Evolutionary conservation across 163 green algal genomes (phyloP).

Genomic region (Scenedesmus sp.): DNA sequence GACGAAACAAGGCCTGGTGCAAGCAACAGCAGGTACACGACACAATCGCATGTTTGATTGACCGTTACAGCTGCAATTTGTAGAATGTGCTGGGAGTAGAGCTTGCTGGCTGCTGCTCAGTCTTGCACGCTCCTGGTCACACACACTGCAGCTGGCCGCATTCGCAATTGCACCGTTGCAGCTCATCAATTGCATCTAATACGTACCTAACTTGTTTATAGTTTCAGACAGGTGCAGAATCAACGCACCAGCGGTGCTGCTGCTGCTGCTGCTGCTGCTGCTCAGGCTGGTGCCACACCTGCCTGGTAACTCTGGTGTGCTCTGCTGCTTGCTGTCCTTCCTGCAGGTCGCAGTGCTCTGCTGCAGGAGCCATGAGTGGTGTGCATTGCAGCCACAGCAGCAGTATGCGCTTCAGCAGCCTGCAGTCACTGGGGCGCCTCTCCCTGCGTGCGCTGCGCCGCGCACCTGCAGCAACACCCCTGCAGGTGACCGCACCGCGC

Average conservation of each 20-base stretch:
- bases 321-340: not conserved
- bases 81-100: not conserved
- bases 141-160: not conserved
- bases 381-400: conserved; percentile 15
- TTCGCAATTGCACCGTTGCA: not conserved
- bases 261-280: not conserved
- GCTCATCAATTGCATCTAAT: not conserved
- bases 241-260: not conserved
- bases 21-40: not conserved
- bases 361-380: conserved; percentile 25
- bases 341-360: not conserved
- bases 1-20: not conserved
- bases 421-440: conserved; percentile 6
- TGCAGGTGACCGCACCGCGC: not conserved
- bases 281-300: conserved; percentile 1
- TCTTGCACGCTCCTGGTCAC: not conserved
- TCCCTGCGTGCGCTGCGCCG: conserved; percentile 21
- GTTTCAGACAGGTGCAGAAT: not conserved
- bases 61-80: not conserved
- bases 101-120: not conserved
- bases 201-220: not conserved
- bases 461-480: not conserved
- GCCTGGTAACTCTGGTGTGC: not conserved
- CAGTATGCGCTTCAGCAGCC: conserved; percentile 35
- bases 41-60: not conserved